These are phyloP conservation scores for Salicornia ramosissima DNA, from an alignment of 148 eudicot species.

Conservation along the genomic window DNA sequence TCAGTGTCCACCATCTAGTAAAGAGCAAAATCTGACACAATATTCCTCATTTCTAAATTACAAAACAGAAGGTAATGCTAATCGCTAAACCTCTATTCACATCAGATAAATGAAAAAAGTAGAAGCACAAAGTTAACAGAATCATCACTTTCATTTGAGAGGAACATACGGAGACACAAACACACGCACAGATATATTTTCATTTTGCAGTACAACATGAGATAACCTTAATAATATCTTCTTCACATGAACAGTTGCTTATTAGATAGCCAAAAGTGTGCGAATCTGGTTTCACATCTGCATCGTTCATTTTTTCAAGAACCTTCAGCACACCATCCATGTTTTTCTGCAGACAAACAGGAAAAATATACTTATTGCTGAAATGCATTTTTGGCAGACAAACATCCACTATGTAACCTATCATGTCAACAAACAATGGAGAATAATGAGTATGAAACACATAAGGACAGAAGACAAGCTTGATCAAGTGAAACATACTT, in stretches of 20 bases:
- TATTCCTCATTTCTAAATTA: background rate
- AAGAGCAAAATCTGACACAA: background rate
- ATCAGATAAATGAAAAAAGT: background rate
- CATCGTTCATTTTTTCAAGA: conserved; percentile 66
- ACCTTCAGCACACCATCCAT: conserved; percentile 40
- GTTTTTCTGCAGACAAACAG: conserved; percentile 55
- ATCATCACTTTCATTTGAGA: background rate
- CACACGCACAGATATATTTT: background rate
- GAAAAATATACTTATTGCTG: background rate
- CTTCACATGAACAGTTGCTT: conserved; percentile 45
- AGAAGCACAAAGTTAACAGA: background rate
- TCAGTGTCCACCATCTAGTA: background rate
- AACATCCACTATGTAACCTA: background rate
- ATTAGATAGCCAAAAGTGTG: conserved; percentile 75
- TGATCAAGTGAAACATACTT: background rate
- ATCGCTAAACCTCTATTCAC: background rate
- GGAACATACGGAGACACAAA: no score
- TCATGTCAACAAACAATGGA: background rate
- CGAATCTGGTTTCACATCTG: conserved; percentile 68
- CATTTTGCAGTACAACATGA: background rate
- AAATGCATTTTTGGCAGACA: conserved; percentile 10
- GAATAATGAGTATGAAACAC: background rate
- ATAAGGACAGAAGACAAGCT: background rate
- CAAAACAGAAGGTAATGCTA: background rate
- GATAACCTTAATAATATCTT: conserved; percentile 65